Conservation (phyloP, 495 filamentous ascomycete genomes). For the Aspergillus wentii region DNA sequence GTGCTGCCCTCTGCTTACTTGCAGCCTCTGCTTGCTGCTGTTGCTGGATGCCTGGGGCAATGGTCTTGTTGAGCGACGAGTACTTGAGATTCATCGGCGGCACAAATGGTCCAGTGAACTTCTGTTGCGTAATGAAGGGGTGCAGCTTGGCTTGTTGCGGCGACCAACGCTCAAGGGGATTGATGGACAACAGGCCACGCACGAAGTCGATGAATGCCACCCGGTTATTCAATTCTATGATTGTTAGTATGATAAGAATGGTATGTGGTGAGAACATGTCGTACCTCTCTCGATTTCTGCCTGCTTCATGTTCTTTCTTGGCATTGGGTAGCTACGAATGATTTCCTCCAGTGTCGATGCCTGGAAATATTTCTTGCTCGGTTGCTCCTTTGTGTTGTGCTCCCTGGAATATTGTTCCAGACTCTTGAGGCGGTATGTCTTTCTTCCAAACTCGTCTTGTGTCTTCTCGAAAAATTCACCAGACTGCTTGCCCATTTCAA, state of each 20-base stretch:
- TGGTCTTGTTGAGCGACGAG: conserved; percentile 74
- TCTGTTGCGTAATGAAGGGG: conserved; percentile 98
- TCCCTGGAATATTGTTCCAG: conserved; percentile 97
- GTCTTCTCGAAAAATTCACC: conserved; percentile 97
- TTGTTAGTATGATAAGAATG: conserved; percentile 16
- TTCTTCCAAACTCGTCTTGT: conserved; percentile 85
- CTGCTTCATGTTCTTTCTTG: conserved; percentile 98
- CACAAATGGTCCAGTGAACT: conserved; percentile 91
- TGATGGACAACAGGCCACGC: conserved; percentile 89
- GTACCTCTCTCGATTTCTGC: conserved; percentile 92
- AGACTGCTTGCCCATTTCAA: conserved; percentile 97
- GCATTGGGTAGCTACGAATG: conserved; percentile 96
- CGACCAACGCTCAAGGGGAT: conserved; percentile 95
- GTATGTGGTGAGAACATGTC: conserved; percentile 15
- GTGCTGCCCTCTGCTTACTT: conserved; percentile 76
- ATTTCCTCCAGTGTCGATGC: conserved; percentile 93
- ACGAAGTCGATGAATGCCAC: conserved; percentile 99
- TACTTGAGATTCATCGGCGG: conserved; percentile 97
- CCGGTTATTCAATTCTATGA: conserved; percentile 91
- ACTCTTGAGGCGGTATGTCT: conserved; percentile 86
- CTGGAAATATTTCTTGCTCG: conserved; percentile 99
- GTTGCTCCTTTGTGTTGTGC: conserved; percentile 93
- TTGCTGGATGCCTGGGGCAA: conserved; percentile 94
- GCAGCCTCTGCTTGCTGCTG: conserved; percentile 90
- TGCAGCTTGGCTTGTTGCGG: conserved; percentile 96